phyloP scores from a whole-genome alignment of 352 stramenopile genomes.

The Pythium scleroteichum region DNA sequence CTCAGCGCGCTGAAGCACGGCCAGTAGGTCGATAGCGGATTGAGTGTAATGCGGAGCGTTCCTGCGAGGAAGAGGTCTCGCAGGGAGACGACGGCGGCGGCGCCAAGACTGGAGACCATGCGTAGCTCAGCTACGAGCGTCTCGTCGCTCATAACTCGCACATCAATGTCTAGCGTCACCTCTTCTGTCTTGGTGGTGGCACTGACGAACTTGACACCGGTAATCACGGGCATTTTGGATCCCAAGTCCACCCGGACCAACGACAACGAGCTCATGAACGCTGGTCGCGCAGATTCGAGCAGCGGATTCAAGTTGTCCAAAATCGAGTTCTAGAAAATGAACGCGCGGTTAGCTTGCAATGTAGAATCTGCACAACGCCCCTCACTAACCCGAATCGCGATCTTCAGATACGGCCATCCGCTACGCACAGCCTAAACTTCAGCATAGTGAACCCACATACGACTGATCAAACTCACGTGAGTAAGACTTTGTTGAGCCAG shows the following conservation, averaged over 20 bases:
- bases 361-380: no score
- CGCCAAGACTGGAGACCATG: conserved; percentile 63
- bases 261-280: conserved; percentile 68
- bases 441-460: background rate
- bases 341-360: no score
- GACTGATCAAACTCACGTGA: conserved; percentile 30
- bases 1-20: conserved; percentile 69
- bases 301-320: conserved; percentile 59
- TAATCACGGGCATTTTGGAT: conserved; percentile 55
- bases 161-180: conserved; percentile 68
- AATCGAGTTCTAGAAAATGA: conserved; percentile 53
- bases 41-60: conserved; percentile 72
- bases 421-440: conserved; percentile 27
- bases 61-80: conserved; percentile 70
- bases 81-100: conserved; percentile 54
- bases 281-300: conserved; percentile 55
- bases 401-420: conserved; percentile 74
- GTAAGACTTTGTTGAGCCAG: conserved; percentile 79
- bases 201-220: conserved; percentile 70
- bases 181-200: conserved; percentile 57
- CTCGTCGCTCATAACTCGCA: conserved; percentile 65
- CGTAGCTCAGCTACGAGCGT: conserved; percentile 62
- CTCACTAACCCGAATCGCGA: conserved; percentile 66
- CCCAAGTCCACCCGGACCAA: conserved; percentile 62
- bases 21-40: conserved; percentile 63